phyloP scores from a whole-genome alignment of 495 filamentous ascomycete genomes.

The Penicillium canescens region DNA sequence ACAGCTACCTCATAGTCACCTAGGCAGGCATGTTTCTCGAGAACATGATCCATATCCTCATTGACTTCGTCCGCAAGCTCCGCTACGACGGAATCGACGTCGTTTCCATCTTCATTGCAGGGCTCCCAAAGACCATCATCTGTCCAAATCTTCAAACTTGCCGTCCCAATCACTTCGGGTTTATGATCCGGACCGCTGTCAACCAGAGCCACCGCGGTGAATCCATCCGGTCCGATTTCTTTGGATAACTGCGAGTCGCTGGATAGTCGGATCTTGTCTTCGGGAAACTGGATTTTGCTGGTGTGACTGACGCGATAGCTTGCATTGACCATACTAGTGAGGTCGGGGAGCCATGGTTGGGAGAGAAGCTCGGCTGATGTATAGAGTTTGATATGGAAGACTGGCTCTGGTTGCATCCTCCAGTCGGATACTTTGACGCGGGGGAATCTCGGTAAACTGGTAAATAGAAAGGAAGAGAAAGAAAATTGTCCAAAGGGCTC shows the following conservation, averaged over 20 bases:
- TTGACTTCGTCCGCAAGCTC: not conserved
- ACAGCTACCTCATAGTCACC: slow-evolving; percentile 14
- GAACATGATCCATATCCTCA: not conserved
- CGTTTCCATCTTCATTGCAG: not conserved
- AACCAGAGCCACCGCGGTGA: slow-evolving; percentile 13
- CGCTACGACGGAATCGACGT: not conserved
- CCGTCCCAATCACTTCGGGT: slow-evolving; percentile 11
- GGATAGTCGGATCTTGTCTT: slow-evolving; percentile 4
- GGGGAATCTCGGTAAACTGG: too few species aligned
- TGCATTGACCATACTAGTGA: slow-evolving; percentile 14
- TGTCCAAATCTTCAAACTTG: slow-evolving; percentile 19
- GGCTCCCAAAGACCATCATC: slow-evolving; percentile 15
- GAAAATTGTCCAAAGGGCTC: not conserved
- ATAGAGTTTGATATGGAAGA: slow-evolving; percentile 7
- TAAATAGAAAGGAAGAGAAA: not conserved
- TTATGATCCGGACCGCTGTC: not conserved
- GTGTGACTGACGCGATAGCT: slow-evolving; percentile 15
- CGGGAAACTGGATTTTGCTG: slow-evolving; percentile 4
- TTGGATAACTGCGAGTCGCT: slow-evolving; percentile 7
- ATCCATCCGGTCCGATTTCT: slow-evolving; percentile 6
- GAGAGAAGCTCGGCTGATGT: slow-evolving; percentile 10
- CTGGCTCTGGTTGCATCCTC: slow-evolving; percentile 2
- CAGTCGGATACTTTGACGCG: too few species aligned
- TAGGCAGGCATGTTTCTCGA: slow-evolving; percentile 1
- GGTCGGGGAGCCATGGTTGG: slow-evolving; percentile 12